Evolutionary conservation across 352 stramenopile species (phyloP).

Genomic region (Globisporangium megalacanthum): DNA sequence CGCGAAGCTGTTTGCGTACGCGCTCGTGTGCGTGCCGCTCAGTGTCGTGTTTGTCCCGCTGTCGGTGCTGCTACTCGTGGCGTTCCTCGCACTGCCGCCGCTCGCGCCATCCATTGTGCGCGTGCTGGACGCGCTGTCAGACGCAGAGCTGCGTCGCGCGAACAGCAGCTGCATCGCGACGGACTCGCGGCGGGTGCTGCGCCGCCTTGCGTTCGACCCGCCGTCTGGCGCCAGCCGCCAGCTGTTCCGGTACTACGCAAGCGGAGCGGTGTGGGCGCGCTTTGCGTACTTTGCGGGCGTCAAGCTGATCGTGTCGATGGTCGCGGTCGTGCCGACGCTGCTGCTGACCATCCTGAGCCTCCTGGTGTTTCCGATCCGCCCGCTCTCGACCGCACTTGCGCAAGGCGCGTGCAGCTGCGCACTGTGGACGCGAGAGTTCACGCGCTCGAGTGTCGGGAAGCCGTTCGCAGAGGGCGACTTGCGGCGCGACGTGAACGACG

Average conservation of each 20-base stretch:
- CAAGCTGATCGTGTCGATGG: constrained; percentile 60
- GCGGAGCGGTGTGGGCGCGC: constrained; percentile 52
- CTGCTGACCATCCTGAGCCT: constrained; percentile 42
- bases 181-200: constrained; percentile 54
- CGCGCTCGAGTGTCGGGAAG: constrained; percentile 53
- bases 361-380: constrained; percentile 53
- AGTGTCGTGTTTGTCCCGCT: constrained; percentile 56
- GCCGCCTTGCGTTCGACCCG: constrained; percentile 35
- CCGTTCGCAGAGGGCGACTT: constrained; percentile 17
- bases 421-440: constrained; percentile 68
- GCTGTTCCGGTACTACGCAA: constrained; percentile 56
- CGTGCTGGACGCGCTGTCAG: constrained; percentile 57
- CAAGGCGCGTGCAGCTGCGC: constrained; percentile 38
- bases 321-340: constrained; percentile 48
- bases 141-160: constrained; percentile 69
- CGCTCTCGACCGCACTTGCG: constrained; percentile 33
- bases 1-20: constrained; percentile 57
- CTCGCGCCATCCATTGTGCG: constrained; percentile 44
- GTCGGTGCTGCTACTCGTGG: constrained; percentile 43
- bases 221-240: constrained; percentile 20
- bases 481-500: constrained; percentile 24
- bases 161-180: constrained; percentile 53
- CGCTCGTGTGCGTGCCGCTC: constrained; percentile 48
- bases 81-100: constrained; percentile 55
- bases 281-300: constrained; percentile 63